Percentiles rank a stretch among this genome's conserved stretches.
Conservation (phyloP, 148 eudicot genomes). For the Rhododendron ovatum region DNA sequence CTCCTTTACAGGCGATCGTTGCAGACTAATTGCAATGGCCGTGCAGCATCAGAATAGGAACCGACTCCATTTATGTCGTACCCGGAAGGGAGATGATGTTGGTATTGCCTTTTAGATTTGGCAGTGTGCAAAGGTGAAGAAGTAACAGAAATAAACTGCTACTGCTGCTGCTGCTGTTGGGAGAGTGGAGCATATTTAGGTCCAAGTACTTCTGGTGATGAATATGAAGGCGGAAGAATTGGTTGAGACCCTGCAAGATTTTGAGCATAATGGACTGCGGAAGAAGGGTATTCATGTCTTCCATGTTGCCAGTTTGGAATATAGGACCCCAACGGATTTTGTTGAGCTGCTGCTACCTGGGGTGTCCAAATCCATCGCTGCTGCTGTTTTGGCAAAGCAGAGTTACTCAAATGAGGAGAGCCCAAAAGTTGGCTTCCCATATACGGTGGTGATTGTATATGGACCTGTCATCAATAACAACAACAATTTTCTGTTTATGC, state of each 20-base stretch:
- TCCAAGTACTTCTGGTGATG: conserved; percentile 29
- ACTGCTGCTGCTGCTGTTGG: conserved; percentile 35
- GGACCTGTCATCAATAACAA: conserved; percentile 16
- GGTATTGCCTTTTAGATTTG: conserved; percentile 24
- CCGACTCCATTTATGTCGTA: conserved; percentile 27
- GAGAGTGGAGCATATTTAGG: conserved; percentile 31
- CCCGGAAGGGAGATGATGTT: conserved; percentile 19
- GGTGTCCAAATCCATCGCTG: conserved; percentile 38
- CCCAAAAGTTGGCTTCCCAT: conserved; percentile 20
- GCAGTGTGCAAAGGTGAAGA: conserved; percentile 23
- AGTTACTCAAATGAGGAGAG: conserved; percentile 12
- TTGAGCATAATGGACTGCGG: conserved; percentile 24
- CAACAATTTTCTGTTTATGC: background rate
- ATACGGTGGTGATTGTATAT: conserved; percentile 29
- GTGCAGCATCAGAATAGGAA: conserved; percentile 25
- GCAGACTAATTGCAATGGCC: conserved; percentile 43
- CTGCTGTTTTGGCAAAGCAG: conserved; percentile 24
- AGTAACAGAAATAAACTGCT: conserved; percentile 17
- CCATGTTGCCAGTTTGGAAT: conserved; percentile 41
- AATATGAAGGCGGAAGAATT: conserved; percentile 18
- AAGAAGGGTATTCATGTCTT: conserved; percentile 22
- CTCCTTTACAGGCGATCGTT: conserved; percentile 20
- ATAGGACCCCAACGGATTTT: conserved; percentile 28
- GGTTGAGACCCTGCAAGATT: background rate
- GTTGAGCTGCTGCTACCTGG: conserved; percentile 33